Evolutionary conservation across 768 basidiomycete genomes (phyloP), one percentile per base, ranked within the genome.

Genomic region (Trametes gibbosa): DNA sequence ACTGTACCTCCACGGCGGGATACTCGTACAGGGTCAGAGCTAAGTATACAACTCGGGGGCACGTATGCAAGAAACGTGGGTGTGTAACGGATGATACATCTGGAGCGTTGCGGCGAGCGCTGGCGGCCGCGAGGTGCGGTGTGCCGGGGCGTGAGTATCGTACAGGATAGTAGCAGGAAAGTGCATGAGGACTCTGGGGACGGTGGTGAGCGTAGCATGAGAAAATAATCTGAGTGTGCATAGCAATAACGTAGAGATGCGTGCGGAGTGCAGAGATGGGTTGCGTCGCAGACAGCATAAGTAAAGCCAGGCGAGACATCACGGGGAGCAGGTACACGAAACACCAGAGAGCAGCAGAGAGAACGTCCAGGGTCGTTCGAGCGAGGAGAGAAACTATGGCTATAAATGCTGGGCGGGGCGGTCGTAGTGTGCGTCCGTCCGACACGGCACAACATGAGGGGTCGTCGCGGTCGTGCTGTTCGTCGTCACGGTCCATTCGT

Each of bases 171-270:
- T n/a, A n/a, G n/a, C n/a, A n/a, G n/a, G n/a, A n/a, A n/a, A n/a
- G 37, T 13, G 37, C 37, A 32, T 29, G 32, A 16, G 7, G 16
- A 19, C 17, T 35, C 39, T 40, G 50, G 21, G 17, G 10, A 12
- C 16, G 5, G 41, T 29, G 21, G 10, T 16, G 24, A 25, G 1
- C 2, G 40, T 42, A 24, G 37, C 19, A 17, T 23, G 16, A 27
- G 43, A 13, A 21, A 46, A 48, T 53, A 49, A 14, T 5, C 21
- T 34, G 48, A 40, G 50, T 17, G 43, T 49, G 50, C 58, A 54
- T 53, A 59, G 46, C 46, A 47, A 54, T 46, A 58, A 58, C 50
- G 61, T 56, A 52, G 40, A 45, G 35, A 27, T 39, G 54, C 50
- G 39, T 37, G 51, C 16, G 24, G 40, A n/a, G 23, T 25, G n/a